Evolutionary conservation across 768 basidiomycete genomes (phyloP).

Genomic region (Paxillus involutus): DNA sequence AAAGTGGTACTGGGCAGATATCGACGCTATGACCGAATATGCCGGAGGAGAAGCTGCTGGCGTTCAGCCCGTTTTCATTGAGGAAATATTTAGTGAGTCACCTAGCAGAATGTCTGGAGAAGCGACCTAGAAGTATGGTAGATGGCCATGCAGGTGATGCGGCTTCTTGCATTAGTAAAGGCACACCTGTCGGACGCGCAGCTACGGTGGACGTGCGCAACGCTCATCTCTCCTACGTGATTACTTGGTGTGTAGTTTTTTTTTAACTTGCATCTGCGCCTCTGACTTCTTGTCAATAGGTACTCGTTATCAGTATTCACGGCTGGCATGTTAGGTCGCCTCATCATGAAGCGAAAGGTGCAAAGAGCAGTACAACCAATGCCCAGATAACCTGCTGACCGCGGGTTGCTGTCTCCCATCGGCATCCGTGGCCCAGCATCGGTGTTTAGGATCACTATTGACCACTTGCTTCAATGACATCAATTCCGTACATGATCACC

Average conservation of each 20-base stretch:
- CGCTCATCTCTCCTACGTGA: conserved; percentile 91
- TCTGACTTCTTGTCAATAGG: conserved; percentile 46
- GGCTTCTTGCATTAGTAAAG: conserved; percentile 54
- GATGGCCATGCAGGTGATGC: conserved; percentile 86
- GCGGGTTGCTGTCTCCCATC: not conserved
- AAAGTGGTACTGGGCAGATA: conserved; percentile 92
- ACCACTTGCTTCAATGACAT: not conserved
- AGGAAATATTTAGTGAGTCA: conserved; percentile 83
- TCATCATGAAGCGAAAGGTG: conserved; percentile 55
- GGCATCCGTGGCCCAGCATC: not conserved
- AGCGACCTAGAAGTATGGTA: conserved; percentile 32
- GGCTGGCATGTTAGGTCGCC: conserved; percentile 73
- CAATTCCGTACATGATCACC: not conserved
- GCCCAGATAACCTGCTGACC: conserved; percentile 44
- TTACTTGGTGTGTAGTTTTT: conserved; percentile 72
- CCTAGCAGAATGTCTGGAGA: not conserved
- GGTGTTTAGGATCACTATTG: conserved; percentile 1
- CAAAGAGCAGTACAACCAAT: conserved; percentile 49
- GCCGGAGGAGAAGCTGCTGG: conserved; percentile 69
- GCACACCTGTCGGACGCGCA: conserved; percentile 82
- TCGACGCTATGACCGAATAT: conserved; percentile 73
- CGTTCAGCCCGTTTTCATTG: conserved; percentile 88
- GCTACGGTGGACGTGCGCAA: conserved; percentile 88
- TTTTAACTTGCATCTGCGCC: not conserved
- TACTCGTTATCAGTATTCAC: conserved; percentile 88